Evolutionary conservation across 331 rosid species (phyloP).

Genomic region (Telfairia occidentalis): DNA sequence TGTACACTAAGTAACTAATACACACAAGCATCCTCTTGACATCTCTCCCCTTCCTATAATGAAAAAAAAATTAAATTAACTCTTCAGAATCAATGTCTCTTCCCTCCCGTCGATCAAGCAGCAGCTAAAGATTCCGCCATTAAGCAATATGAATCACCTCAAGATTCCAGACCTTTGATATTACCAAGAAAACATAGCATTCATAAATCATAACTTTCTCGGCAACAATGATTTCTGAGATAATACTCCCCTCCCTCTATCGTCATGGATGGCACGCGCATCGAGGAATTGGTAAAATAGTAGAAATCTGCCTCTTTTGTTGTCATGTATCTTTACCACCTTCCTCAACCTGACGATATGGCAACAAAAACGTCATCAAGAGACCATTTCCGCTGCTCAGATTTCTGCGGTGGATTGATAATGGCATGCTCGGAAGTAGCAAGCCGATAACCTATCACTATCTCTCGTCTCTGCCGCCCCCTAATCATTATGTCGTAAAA

Average conservation of each 20-base stretch:
- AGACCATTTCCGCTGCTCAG: slow-evolving; percentile 64
- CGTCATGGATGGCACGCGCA: neutral
- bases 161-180: neutral
- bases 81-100: neutral
- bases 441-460: slow-evolving; percentile 74
- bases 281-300: neutral
- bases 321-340: neutral
- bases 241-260: neutral
- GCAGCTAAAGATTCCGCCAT: neutral
- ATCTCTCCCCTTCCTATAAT: neutral
- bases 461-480: slow-evolving; percentile 70
- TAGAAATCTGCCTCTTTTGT: neutral
- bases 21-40: neutral
- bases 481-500: slow-evolving; percentile 80
- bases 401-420: slow-evolving; percentile 66
- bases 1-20: neutral
- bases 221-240: neutral
- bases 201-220: neutral
- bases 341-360: slow-evolving; percentile 32
- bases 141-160: neutral
- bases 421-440: slow-evolving; percentile 59
- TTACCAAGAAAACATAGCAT: neutral
- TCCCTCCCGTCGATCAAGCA: neutral
- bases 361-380: slow-evolving; percentile 79
- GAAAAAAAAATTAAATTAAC: neutral